phyloP scores from a whole-genome alignment of 352 stramenopile genomes.

The Globisporangium uncinulatum region DNA sequence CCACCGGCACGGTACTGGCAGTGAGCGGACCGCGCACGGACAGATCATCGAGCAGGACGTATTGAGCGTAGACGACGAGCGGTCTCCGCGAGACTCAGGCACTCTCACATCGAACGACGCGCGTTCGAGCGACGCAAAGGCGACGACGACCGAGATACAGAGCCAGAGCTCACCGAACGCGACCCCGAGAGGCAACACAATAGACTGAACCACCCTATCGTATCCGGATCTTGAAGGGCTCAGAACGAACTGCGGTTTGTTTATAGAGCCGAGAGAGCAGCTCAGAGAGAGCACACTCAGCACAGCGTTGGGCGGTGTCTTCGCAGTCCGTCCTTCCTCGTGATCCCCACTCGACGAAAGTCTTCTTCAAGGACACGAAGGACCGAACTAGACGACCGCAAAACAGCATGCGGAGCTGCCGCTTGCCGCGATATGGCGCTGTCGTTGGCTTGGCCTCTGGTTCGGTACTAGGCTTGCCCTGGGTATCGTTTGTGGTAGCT shows the following conservation, averaged over 20 bases:
- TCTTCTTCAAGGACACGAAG: background rate
- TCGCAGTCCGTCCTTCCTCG: too few relatives aligned
- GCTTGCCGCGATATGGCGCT: background rate
- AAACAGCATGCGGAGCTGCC: background rate
- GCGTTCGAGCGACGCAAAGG: background rate
- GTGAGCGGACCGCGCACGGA: background rate
- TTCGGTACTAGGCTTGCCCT: background rate
- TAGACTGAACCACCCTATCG: constrained; percentile 2
- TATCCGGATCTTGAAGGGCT: too few relatives aligned
- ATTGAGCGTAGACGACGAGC: background rate
- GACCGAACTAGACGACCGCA: too few relatives aligned
- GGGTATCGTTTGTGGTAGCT: too few relatives aligned
- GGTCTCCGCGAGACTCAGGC: background rate
- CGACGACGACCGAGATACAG: background rate
- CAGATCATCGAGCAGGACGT: background rate
- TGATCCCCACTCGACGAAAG: background rate
- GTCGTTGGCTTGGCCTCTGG: background rate
- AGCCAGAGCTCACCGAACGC: too few relatives aligned
- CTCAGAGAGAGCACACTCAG: too few relatives aligned
- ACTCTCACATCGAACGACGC: background rate
- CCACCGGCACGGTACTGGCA: background rate
- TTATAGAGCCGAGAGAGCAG: too few relatives aligned
- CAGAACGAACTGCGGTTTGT: too few relatives aligned
- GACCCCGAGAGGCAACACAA: constrained; percentile 6
- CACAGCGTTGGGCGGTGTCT: too few relatives aligned